These are phyloP conservation scores for Globisporangium rhizosaccharum DNA, from an alignment of 352 stramenopile genomes.

Conservation along the genomic window DNA sequence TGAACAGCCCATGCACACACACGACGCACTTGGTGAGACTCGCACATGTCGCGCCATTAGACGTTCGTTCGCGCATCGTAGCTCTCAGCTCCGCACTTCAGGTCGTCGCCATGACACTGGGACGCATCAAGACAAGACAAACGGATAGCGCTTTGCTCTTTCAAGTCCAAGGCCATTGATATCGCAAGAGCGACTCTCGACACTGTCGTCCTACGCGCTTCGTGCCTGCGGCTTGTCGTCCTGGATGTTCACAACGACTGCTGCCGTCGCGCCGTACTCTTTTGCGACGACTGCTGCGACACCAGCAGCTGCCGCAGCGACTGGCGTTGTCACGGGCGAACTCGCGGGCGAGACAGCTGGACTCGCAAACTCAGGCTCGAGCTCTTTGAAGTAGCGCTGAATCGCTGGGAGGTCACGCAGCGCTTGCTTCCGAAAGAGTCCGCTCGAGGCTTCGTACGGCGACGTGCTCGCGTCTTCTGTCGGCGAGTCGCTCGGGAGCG, in stretches of 20 bases:
- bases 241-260: slow-evolving; percentile 11
- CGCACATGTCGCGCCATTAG: too few relatives aligned
- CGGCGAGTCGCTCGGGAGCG: slow-evolving; percentile 18
- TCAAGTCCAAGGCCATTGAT: too few relatives aligned
- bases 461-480: slow-evolving; percentile 5
- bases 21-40: too few relatives aligned
- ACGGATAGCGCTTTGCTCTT: too few relatives aligned
- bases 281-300: slow-evolving; percentile 8
- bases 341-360: neutral
- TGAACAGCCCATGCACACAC: too few relatives aligned
- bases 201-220: too few relatives aligned
- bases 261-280: slow-evolving; percentile 7
- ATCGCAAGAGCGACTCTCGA: too few relatives aligned
- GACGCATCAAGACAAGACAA: too few relatives aligned
- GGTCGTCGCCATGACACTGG: too few relatives aligned
- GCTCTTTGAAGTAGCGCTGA: slow-evolving; percentile 13
- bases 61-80: too few relatives aligned
- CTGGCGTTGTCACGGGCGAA: neutral
- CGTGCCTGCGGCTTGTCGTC: slow-evolving; percentile 6
- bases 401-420: slow-evolving; percentile 15
- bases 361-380: neutral
- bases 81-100: too few relatives aligned
- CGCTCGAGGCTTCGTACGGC: slow-evolving; percentile 12
- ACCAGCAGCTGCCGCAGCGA: neutral
- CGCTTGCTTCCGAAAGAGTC: slow-evolving; percentile 16